A percentile compares a stretch with the other conserved stretches of the same genome.
Conservation (phyloP, 23 red algal species). For the Gracilaria vermiculophylla region DNA sequence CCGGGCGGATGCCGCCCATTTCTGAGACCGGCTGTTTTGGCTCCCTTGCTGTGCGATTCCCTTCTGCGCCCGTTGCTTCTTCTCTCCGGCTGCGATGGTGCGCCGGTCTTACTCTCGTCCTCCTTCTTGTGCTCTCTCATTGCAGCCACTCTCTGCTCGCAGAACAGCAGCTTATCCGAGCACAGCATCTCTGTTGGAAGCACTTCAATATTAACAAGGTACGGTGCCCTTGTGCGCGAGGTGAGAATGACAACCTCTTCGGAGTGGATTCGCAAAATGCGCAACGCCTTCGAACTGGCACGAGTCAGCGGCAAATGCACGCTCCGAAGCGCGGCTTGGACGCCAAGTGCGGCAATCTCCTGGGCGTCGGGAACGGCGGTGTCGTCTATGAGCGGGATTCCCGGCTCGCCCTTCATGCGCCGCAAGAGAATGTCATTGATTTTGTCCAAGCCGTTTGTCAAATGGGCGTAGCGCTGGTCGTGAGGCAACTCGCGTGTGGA, state of each 20-base stretch:
- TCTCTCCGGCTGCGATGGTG: not conserved
- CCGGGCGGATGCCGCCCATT: not conserved
- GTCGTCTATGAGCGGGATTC: conserved; percentile 37
- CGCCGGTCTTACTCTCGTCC: not conserved
- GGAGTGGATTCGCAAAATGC: conserved; percentile 78
- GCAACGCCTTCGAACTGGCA: conserved; percentile 65
- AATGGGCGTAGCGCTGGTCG: conserved; percentile 46
- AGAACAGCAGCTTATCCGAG: conserved; percentile 83
- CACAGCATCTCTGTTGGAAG: conserved; percentile 86
- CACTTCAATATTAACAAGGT: conserved; percentile 89
- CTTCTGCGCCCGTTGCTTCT: not conserved
- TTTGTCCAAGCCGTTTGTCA: conserved; percentile 52
- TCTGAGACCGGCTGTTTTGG: not conserved
- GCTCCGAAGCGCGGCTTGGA: conserved; percentile 63
- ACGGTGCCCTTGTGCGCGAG: conserved; percentile 76
- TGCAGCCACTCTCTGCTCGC: conserved; percentile 56
- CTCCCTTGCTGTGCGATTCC: not conserved
- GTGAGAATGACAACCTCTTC: conserved; percentile 80
- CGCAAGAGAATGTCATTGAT: conserved; percentile 73
- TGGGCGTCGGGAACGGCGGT: conserved; percentile 33
- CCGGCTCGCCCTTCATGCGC: conserved; percentile 74
- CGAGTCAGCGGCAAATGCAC: conserved; percentile 84
- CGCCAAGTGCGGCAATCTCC: conserved; percentile 62
- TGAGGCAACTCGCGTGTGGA: conserved; percentile 52
- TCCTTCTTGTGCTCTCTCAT: not conserved